A percentile compares a stretch with the other conserved stretches of the same genome.
phyloP scores from a whole-genome alignment of 768 basidiomycete species.

The Leccinum disarticulatum region DNA sequence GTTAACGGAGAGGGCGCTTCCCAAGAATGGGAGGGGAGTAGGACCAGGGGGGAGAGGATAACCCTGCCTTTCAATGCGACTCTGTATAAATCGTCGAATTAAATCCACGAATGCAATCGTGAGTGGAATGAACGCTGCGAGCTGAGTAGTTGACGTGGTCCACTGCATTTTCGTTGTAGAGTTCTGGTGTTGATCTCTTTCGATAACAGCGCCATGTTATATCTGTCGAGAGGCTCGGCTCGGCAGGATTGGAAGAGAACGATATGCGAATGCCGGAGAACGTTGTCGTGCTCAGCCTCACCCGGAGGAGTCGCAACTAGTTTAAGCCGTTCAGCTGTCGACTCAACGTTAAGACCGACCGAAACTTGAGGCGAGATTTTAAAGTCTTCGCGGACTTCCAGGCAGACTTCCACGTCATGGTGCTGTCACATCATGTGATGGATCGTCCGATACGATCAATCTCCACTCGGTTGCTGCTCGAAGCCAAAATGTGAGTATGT shows the following conservation, averaged over 20 bases:
- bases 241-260: not conserved
- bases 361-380: no score
- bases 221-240: not conserved
- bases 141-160: constrained; percentile 1
- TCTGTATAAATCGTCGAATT: constrained; percentile 4
- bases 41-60: constrained; percentile 20
- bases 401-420: no score
- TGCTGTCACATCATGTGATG: no score
- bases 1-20: constrained; percentile 19
- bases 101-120: not conserved
- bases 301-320: no score
- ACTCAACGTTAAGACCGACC: no score
- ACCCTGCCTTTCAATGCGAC: constrained; percentile 12
- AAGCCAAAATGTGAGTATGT: no score
- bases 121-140: constrained; percentile 9
- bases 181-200: not conserved
- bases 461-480: no score
- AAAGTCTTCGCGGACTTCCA: no score
- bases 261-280: no score
- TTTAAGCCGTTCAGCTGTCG: no score
- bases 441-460: no score
- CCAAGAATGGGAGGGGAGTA: constrained; percentile 19
- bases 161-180: constrained; percentile 8
- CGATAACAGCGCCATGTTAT: constrained; percentile 5
- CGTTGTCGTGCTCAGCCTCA: not conserved